Base-by-base conservation (phyloP, 1,284 basidiomycete genomes). In the Ustilago shanxiensis region DNA sequence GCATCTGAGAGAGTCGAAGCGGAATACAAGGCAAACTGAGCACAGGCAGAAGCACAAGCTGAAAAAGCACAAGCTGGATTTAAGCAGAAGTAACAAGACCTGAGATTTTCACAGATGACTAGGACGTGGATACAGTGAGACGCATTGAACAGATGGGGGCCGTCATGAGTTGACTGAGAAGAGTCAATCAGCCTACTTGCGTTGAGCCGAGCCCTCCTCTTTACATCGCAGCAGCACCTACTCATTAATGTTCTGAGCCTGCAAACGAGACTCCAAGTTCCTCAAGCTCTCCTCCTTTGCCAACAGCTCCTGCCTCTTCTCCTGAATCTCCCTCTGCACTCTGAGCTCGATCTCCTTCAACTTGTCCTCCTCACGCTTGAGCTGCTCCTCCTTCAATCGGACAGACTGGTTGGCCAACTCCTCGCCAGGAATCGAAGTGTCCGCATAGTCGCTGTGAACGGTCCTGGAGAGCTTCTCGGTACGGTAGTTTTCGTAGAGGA, bases 311-410 rank as follows among this genome's bases (percentile, higher is more conserved):
- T 99, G 97, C 85, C 95, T 90, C 90, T 98, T 98, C 89, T 99
- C 94, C 88, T 94, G 94, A 88, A 99, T 96, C 89, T 99, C 97
- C 71, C 97, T 91, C 88, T 98, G 96, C 41, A 98, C 95, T 87
- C 95, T 95, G 87, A 98, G 90, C 87, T 99, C 97, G 87, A 98
- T 95, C 88, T 99, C 97, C 81, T 96, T 93, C 77, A 99, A 89
- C 92, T 94, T 86, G 64, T 85, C 80, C 82, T 87, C 87, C 87
- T 99, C 97, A 74, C 94, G 90, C 82, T 95, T 93, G 72, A 99
- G 92, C 87, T 99, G 97, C 87, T 99, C 96, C 89, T 99, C 96
- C 89, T 98, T 98, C 88, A 98, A 91, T 71, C 95, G 92, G 59
- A 98, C 95, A 63, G 93, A 95, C 88, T 98, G 96, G 75, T 93